These are phyloP conservation scores for Chytriomyces hyalinus DNA, from an alignment of 192 early-diverging fungal genomes.

Conservation along the genomic window DNA sequence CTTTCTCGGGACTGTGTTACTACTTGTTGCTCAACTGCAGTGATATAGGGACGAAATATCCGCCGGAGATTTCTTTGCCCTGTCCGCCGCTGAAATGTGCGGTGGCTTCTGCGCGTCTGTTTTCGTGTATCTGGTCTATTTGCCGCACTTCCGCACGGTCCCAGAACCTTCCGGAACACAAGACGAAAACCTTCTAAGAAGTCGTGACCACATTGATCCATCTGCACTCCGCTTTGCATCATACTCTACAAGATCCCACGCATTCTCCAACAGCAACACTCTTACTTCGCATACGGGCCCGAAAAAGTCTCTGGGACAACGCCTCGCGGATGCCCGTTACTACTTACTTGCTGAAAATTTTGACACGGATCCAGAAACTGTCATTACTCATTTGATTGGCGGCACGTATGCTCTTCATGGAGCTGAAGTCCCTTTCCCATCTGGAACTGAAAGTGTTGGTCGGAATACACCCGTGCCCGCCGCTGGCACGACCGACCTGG, in stretches of 20 bases:
- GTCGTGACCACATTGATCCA: conserved; percentile 30
- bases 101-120: conserved; percentile 33
- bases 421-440: conserved; percentile 35
- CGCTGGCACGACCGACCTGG: background rate
- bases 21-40: background rate
- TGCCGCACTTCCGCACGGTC: conserved; percentile 39
- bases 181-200: conserved; percentile 31
- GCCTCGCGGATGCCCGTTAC: conserved; percentile 33
- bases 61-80: conserved; percentile 31
- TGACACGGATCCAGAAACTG: conserved; percentile 26
- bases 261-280: background rate
- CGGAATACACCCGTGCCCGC: background rate
- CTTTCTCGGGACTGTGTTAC: background rate
- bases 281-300: background rate
- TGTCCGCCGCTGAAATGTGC: conserved; percentile 28
- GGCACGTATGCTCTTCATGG: conserved; percentile 32
- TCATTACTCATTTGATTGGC: conserved; percentile 34
- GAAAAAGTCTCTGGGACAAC: conserved; percentile 12
- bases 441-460: background rate
- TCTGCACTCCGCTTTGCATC: conserved; percentile 36
- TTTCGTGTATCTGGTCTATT: conserved; percentile 35
- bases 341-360: conserved; percentile 25
- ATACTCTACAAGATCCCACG: conserved; percentile 25
- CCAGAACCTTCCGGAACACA: conserved; percentile 18
- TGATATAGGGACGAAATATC: conserved; percentile 16